These are phyloP conservation scores for Symbiodinium pilosum DNA, from an alignment of 73 alveolate species.

Conservation along the genomic window DNA sequence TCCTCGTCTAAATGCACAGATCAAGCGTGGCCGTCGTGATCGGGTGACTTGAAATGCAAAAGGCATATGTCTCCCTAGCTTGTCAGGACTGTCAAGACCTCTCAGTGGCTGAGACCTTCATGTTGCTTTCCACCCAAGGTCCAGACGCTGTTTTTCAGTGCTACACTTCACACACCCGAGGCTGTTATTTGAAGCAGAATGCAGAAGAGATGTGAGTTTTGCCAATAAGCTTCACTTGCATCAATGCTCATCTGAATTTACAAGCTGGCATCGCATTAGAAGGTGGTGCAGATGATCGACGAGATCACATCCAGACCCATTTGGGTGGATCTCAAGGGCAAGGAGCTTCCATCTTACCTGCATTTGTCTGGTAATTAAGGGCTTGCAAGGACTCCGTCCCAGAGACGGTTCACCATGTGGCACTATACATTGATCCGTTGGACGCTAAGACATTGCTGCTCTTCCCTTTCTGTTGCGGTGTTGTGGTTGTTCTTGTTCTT, in stretches of 20 bases:
- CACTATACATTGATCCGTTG: constrained; percentile 53
- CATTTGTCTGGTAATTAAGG: too few relatives aligned
- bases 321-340: constrained; percentile 95
- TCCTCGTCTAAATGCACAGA: constrained; percentile 80
- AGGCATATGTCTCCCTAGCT: background rate
- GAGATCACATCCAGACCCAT: constrained; percentile 73
- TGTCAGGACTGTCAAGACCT: background rate
- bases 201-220: too few relatives aligned
- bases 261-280: too few relatives aligned
- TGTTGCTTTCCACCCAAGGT: background rate
- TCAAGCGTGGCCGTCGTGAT: constrained; percentile 91
- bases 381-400: constrained; percentile 44
- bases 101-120: too few relatives aligned
- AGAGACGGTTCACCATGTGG: constrained; percentile 94
- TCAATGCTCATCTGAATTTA: too few relatives aligned
- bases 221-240: too few relatives aligned
- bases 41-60: background rate
- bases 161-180: constrained; percentile 94
- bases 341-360: constrained; percentile 32
- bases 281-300: constrained; percentile 92
- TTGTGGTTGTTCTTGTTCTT: too few relatives aligned
- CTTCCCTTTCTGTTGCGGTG: too few relatives aligned
- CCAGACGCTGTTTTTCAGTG: constrained; percentile 94
- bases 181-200: too few relatives aligned
- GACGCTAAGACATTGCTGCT: too few relatives aligned